A percentile compares a stretch with the other conserved stretches of the same genome.
These are phyloP conservation scores for Verticillium longisporum DNA, from an alignment of 2,329 filamentous ascomycete species.

Conservation along the genomic window DNA sequence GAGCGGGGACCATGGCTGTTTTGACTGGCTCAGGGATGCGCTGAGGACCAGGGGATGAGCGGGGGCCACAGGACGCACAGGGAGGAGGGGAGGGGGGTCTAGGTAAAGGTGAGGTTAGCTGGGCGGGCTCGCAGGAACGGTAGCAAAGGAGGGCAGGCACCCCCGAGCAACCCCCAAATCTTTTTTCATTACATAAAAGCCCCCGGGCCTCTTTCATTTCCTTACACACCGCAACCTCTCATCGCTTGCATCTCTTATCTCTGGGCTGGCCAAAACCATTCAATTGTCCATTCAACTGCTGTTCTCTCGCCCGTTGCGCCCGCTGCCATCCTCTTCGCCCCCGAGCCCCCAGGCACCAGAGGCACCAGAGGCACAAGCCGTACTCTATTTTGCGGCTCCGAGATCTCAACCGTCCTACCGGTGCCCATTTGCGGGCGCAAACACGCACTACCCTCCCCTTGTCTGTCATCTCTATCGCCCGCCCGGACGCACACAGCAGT, in stretches of 20 bases:
- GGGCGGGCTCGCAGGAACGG: too few species aligned
- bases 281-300: slow-evolving; percentile 10
- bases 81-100: background rate
- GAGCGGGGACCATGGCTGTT: background rate
- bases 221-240: slow-evolving; percentile 15
- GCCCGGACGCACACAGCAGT: background rate
- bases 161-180: slow-evolving; percentile 1
- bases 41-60: background rate
- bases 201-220: slow-evolving; percentile 12
- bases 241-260: slow-evolving; percentile 14
- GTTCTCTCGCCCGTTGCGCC: slow-evolving; percentile 8
- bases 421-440: slow-evolving; percentile 12
- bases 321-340: slow-evolving; percentile 4
- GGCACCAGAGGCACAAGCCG: slow-evolving; percentile 10
- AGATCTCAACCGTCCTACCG: slow-evolving; percentile 21
- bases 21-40: background rate
- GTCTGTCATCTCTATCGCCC: slow-evolving; percentile 13
- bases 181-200: slow-evolving; percentile 14
- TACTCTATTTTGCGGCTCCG: slow-evolving; percentile 14
- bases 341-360: background rate
- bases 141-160: background rate
- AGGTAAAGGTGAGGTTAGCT: background rate
- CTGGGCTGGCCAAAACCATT: slow-evolving; percentile 13
- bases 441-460: slow-evolving; percentile 16
- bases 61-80: too few species aligned